Percentiles rank a stretch among this genome's conserved stretches.
Conservation (phyloP, 805 yeast species). For the Saturnispora galanensis region DNA sequence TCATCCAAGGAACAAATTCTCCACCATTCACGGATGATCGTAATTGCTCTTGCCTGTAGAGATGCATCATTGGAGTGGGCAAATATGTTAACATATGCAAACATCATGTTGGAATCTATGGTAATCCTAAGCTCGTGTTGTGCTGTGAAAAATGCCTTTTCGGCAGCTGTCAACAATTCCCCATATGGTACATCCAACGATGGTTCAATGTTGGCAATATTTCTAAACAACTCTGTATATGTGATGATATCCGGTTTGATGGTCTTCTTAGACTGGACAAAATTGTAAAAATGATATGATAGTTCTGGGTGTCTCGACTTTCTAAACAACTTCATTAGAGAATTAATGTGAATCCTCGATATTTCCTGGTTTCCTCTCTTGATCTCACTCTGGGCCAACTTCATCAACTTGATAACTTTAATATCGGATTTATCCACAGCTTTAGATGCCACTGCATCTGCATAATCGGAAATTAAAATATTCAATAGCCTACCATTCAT, state of each 20-base stretch:
- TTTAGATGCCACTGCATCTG: constrained; percentile 16
- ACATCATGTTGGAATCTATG: constrained; percentile 16
- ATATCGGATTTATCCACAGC: constrained; percentile 14
- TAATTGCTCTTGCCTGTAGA: constrained; percentile 20
- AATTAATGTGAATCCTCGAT: constrained; percentile 35
- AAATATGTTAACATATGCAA: constrained; percentile 20
- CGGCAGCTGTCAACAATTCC: constrained; percentile 16
- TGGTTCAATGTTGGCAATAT: constrained; percentile 12
- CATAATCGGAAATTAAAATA: constrained; percentile 36
- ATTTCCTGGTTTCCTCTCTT: constrained; percentile 21
- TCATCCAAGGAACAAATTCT: constrained; percentile 18
- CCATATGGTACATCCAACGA: constrained; percentile 8
- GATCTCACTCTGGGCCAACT: constrained; percentile 25
- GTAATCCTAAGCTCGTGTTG: constrained; percentile 15
- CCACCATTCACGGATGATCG: constrained; percentile 22
- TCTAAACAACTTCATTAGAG: constrained; percentile 36
- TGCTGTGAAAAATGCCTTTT: constrained; percentile 14
- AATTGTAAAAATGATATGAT: constrained; percentile 32
- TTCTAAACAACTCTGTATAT: constrained; percentile 23
- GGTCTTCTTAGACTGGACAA: constrained; percentile 11
- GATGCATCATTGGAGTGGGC: constrained; percentile 19
- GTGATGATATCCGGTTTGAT: constrained; percentile 28
- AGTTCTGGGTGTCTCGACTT: constrained; percentile 30
- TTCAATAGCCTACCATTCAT: constrained; percentile 40
- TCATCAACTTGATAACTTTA: constrained; percentile 27